Conservation (phyloP, 1,284 basidiomycete species). For the Ganoderma leucocontextum region DNA sequence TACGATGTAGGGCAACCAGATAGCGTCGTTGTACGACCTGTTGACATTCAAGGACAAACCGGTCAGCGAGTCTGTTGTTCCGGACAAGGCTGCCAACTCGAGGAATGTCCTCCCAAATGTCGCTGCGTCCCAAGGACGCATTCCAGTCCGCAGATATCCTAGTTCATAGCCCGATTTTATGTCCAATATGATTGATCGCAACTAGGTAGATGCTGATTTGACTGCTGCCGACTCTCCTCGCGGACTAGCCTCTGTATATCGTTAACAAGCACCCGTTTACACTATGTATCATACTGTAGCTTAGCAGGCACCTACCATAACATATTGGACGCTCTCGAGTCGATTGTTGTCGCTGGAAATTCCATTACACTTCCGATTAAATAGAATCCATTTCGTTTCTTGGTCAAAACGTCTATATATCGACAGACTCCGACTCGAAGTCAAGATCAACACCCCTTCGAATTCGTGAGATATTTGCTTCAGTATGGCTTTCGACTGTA, state of each 20-base stretch:
- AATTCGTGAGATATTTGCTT: too few species aligned
- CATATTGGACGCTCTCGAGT: constrained; percentile 1
- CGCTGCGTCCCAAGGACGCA: constrained; percentile 17
- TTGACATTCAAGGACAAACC: constrained; percentile 78
- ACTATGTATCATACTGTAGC: constrained; percentile 22
- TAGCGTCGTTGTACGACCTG: constrained; percentile 83
- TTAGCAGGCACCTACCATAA: constrained; percentile 1
- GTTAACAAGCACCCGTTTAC: constrained; percentile 4
- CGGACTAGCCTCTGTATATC: constrained; percentile 17
- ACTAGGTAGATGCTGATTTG: not conserved
- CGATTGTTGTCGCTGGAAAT: not conserved
- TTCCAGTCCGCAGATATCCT: constrained; percentile 24
- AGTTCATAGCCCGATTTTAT: constrained; percentile 16
- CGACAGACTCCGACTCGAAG: not conserved
- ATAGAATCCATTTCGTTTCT: not conserved
- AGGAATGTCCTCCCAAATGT: constrained; percentile 12
- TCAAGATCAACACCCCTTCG: not conserved
- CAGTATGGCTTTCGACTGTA: too few species aligned
- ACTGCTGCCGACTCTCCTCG: not conserved
- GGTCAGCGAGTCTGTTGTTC: constrained; percentile 44
- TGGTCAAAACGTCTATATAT: too few species aligned
- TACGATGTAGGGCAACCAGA: constrained; percentile 80
- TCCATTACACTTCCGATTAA: not conserved
- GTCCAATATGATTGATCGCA: not conserved
- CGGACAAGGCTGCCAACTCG: constrained; percentile 24